These are phyloP conservation scores for Metarhizium brunneum DNA, from an alignment of 2,329 filamentous ascomycete genomes.

Conservation along the genomic window DNA sequence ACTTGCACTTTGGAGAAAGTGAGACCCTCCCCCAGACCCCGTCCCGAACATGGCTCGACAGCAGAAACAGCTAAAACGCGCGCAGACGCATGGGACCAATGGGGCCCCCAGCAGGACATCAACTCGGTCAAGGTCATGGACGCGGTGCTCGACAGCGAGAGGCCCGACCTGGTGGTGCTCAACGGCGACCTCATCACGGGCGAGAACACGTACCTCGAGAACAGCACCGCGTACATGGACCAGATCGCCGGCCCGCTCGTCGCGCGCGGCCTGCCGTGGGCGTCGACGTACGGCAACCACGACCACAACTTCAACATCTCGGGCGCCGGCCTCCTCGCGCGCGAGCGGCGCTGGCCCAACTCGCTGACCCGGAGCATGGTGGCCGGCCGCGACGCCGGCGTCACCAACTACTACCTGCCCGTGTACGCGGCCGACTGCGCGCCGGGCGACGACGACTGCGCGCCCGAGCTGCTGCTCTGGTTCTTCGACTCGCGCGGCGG, in stretches of 20 bases:
- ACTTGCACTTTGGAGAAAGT: slow-evolving; percentile 66
- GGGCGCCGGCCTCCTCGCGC: slow-evolving; percentile 30
- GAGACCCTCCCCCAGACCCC: slow-evolving; percentile 8
- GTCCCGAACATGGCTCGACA: too few species aligned
- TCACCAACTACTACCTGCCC: slow-evolving; percentile 39
- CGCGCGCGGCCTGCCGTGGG: slow-evolving; percentile 47
- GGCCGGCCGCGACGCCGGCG: slow-evolving; percentile 21
- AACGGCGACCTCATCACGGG: slow-evolving; percentile 67
- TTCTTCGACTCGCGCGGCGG: slow-evolving; percentile 63
- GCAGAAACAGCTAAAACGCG: not conserved
- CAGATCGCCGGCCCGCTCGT: slow-evolving; percentile 50
- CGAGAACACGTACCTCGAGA: slow-evolving; percentile 48
- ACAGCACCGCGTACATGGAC: slow-evolving; percentile 48
- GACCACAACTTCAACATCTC: slow-evolving; percentile 53
- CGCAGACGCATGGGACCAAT: slow-evolving; percentile 34
- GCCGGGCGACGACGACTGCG: slow-evolving; percentile 16
- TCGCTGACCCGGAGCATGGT: slow-evolving; percentile 33
- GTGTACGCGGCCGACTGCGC: slow-evolving; percentile 29
- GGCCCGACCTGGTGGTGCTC: slow-evolving; percentile 52
- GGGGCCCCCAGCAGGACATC: slow-evolving; percentile 42
- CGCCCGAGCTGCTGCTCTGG: slow-evolving; percentile 48
- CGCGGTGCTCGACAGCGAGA: slow-evolving; percentile 46
- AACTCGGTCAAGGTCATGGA: slow-evolving; percentile 48
- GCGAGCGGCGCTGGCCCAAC: slow-evolving; percentile 29
- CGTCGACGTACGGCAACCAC: slow-evolving; percentile 64